A percentile compares a stretch with the other conserved stretches of the same genome.
Evolutionary conservation across 2,329 filamentous ascomycete genomes (phyloP).

Genomic region (Arachnomyces sp.): DNA sequence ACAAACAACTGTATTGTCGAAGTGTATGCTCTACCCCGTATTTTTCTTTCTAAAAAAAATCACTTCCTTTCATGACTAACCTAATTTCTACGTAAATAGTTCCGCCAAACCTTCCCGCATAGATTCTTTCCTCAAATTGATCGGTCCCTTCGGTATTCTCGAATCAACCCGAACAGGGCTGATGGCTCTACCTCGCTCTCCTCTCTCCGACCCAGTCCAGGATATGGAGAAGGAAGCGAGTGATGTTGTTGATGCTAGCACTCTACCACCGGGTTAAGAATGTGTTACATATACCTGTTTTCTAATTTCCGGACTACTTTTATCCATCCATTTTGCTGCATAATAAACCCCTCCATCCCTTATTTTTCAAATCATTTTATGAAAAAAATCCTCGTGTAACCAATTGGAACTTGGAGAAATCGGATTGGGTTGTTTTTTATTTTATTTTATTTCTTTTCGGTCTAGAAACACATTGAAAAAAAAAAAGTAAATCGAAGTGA

Average conservation of each 20-base stretch:
- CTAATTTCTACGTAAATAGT: slow-evolving; percentile 38
- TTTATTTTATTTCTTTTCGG: too few species aligned
- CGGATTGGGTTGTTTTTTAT: too few species aligned
- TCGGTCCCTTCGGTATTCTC: slow-evolving; percentile 88
- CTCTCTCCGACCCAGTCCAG: slow-evolving; percentile 67
- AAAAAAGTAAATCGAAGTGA: too few species aligned
- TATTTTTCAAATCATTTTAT: too few species aligned
- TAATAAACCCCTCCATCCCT: too few species aligned
- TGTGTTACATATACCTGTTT: slow-evolving; percentile 2
- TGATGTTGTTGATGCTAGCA: slow-evolving; percentile 89
- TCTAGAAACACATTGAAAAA: too few species aligned
- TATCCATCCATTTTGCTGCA: background rate
- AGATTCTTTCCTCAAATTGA: slow-evolving; percentile 94
- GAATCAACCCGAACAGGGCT: slow-evolving; percentile 93
- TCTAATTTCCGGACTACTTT: slow-evolving; percentile 4
- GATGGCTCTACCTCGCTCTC: slow-evolving; percentile 92
- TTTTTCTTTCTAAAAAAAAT: slow-evolving; percentile 13
- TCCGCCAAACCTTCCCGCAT: slow-evolving; percentile 91
- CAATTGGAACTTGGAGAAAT: too few species aligned
- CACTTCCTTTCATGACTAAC: slow-evolving; percentile 7
- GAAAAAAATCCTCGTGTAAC: too few species aligned
- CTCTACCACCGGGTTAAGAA: slow-evolving; percentile 77
- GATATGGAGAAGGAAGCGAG: slow-evolving; percentile 78
- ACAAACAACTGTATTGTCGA: slow-evolving; percentile 98
- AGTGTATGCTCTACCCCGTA: slow-evolving; percentile 55